These are phyloP conservation scores for Tuctoria greenei DNA, from an alignment of 176 grass and related monocot species.

Conservation along the genomic window DNA sequence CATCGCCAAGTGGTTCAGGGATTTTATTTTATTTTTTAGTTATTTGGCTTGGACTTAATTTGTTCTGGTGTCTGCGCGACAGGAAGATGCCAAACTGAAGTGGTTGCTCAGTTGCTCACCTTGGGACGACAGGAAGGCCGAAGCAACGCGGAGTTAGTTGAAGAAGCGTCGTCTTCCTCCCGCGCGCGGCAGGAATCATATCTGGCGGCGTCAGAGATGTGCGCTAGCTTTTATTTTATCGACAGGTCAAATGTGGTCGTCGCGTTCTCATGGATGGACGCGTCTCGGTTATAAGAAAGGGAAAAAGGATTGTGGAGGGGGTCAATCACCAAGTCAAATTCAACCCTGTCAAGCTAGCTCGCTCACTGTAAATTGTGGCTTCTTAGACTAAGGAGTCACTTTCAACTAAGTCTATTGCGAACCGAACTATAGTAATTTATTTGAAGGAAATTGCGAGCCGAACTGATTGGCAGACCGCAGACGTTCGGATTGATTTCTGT, in stretches of 20 bases:
- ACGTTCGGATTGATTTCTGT: no score
- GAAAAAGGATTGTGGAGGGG: neutral
- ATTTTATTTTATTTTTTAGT: no score
- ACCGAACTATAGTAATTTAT: no score
- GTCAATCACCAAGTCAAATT: neutral
- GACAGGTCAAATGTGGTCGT: neutral
- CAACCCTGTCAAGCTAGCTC: neutral
- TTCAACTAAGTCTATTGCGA: no score
- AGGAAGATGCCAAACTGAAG: slow-evolving; percentile 32
- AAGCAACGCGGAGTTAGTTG: slow-evolving; percentile 5
- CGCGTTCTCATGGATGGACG: neutral
- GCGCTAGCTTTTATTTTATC: neutral
- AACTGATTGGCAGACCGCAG: no score
- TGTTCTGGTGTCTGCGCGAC: slow-evolving; percentile 13
- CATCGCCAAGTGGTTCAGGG: neutral
- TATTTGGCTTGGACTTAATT: slow-evolving; percentile 9
- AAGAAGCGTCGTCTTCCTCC: neutral
- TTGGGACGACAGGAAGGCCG: neutral
- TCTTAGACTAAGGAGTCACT: neutral
- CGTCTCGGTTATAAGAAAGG: neutral
- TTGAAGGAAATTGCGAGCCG: no score
- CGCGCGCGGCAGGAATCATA: neutral
- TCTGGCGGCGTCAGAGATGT: neutral
- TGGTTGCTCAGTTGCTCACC: neutral
- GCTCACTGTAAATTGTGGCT: neutral